These are phyloP conservation scores for Gymnopilus dilepis DNA, from an alignment of 768 basidiomycete species.

Conservation along the genomic window DNA sequence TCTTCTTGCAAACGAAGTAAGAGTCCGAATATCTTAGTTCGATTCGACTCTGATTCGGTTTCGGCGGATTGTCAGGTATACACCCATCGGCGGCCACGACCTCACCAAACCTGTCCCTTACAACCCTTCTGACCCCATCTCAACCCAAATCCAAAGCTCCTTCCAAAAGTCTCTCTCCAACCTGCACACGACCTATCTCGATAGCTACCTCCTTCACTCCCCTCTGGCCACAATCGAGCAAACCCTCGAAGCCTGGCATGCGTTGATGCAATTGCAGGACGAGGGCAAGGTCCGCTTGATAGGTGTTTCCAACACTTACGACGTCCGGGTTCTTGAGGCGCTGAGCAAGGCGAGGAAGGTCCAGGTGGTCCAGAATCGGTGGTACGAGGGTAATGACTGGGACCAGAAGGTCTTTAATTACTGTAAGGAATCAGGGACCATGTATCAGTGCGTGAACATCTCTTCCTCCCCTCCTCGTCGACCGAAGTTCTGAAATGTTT, in stretches of 20 bases:
- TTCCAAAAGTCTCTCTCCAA: slow-evolving; percentile 69
- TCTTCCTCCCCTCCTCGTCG: background rate
- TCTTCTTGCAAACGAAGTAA: slow-evolving; percentile 85
- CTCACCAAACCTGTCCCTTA: slow-evolving; percentile 74
- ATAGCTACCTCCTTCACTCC: slow-evolving; percentile 81
- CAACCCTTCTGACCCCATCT: slow-evolving; percentile 54
- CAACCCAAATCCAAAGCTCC: slow-evolving; percentile 66
- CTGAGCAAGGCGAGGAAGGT: slow-evolving; percentile 60
- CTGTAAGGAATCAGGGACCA: slow-evolving; percentile 65
- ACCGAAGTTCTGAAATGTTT: background rate
- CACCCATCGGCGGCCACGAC: slow-evolving; percentile 77
- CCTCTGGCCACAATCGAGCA: slow-evolving; percentile 62
- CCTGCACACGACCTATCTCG: slow-evolving; percentile 74
- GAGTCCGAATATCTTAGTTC: background rate
- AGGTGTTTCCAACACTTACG: slow-evolving; percentile 82
- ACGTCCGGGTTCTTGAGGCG: slow-evolving; percentile 56
- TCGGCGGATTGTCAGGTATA: slow-evolving; percentile 56
- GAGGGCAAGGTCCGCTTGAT: slow-evolving; percentile 67
- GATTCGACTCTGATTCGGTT: background rate
- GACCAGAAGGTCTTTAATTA: slow-evolving; percentile 67
- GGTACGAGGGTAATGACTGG: slow-evolving; percentile 84
- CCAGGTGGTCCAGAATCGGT: slow-evolving; percentile 83
- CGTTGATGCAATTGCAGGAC: slow-evolving; percentile 65
- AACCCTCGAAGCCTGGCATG: slow-evolving; percentile 74
- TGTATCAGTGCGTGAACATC: slow-evolving; percentile 64